Base-by-base conservation (phyloP, 2,329 filamentous ascomycete species). In the Penicillium sp. region DNA sequence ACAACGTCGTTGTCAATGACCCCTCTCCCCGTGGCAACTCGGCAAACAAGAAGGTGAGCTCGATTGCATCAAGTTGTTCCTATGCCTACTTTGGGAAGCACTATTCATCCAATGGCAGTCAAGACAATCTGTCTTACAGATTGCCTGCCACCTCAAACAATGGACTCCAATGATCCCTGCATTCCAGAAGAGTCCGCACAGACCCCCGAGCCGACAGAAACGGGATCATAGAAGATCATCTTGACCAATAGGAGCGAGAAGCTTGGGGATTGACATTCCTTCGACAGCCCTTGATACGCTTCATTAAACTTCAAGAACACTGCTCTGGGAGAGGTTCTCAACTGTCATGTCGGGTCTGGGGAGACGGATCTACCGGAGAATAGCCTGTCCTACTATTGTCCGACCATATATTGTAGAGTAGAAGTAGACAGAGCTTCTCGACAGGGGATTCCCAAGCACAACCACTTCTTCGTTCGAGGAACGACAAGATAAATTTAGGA, bases 111-210 rank as follows among this genome's bases (percentile, higher is more conserved):
- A 44, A 58, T 58, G 4, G 33, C 13, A 22, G 3, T 24, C 24
- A 35, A 22, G 24, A 12, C 2, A 7, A 5, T 47, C 15, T 1
- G 19, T 49, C n/a, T 38, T 35, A 53, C 17, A 28, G 38, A 33
- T 12, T 19, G 15, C 28, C 38, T 35, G 56, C 56, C 56, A 53
- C 56, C 28, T 19, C 19, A 19, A 30, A 42, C 8, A 59, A 59
- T 59, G 19, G 17, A 22, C 28, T 6, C 38, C 24, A 4, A 49
- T 30, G 9, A 28, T 33, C 49, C 56, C 56, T 47, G 49, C 56
- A 59, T 53, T 59, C 56, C 28, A 26, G 12, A 22, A 24, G 24
- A 35, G 45, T 33, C 38, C 28, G 37, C 47, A 58, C 56, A 22
- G 56, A 33, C 37, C 6, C 24, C 35, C 6, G 1, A 42, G 15